phyloP scores from a whole-genome alignment of 2,329 filamentous ascomycete species.

The Cordyceps cicadae region DNA sequence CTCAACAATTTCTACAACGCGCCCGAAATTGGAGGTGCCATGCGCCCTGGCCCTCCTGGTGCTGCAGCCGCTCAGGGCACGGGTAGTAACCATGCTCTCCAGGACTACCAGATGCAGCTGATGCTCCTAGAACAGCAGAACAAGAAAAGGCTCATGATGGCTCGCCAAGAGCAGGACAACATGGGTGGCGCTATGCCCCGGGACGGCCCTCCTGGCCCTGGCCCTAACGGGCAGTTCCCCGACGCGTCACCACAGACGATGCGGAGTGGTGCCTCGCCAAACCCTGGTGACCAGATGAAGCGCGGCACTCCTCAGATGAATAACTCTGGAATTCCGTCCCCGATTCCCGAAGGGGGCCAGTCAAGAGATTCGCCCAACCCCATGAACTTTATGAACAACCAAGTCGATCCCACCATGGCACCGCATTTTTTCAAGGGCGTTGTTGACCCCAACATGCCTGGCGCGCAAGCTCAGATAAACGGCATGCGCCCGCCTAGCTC shows the following conservation, averaged over 20 bases:
- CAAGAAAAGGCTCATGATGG: constrained; percentile 79
- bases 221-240: constrained; percentile 57
- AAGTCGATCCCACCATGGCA: constrained; percentile 53
- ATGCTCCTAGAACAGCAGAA: constrained; percentile 84
- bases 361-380: constrained; percentile 58
- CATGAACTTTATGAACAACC: constrained; percentile 55
- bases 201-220: constrained; percentile 43
- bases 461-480: constrained; percentile 46
- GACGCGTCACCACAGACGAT: constrained; percentile 63
- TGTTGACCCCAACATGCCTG: constrained; percentile 48
- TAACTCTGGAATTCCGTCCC: constrained; percentile 60
- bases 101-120: constrained; percentile 84
- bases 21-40: constrained; percentile 49
- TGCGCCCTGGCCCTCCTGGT: constrained; percentile 46
- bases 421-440: constrained; percentile 53
- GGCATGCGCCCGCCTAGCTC: constrained; percentile 63
- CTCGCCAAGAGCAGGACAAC: constrained; percentile 67
- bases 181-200: constrained; percentile 37
- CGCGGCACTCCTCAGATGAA: constrained; percentile 67
- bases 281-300: constrained; percentile 71
- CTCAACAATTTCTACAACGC: constrained; percentile 56
- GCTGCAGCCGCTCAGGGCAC: constrained; percentile 36
- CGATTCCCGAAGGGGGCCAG: constrained; percentile 59
- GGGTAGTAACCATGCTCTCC: constrained; percentile 67
- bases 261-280: constrained; percentile 64